These are phyloP conservation scores for Pichia deserticola DNA, from an alignment of 805 yeast species.

Conservation along the genomic window DNA sequence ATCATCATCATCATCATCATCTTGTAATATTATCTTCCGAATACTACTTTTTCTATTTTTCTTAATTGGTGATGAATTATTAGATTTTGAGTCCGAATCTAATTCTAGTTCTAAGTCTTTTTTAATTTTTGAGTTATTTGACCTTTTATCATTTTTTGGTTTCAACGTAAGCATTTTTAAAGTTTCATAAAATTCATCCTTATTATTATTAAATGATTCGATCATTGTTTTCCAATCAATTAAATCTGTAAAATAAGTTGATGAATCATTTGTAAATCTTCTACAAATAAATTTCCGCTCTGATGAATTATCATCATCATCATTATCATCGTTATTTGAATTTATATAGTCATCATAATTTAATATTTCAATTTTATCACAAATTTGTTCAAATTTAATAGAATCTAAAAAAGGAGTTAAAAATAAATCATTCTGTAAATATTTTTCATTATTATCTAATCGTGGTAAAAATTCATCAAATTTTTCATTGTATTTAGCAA, in stretches of 20 bases:
- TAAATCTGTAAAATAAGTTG: conserved; percentile 27
- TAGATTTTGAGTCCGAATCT: no score
- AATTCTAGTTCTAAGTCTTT: no score
- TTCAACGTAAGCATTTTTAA: conserved; percentile 27
- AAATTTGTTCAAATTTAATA: conserved; percentile 35
- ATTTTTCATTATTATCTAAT: conserved; percentile 17
- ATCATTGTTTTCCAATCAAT: conserved; percentile 35
- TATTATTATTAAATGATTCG: conserved; percentile 20
- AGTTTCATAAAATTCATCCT: conserved; percentile 26
- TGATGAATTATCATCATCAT: conserved; percentile 12
- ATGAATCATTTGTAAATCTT: conserved; percentile 34
- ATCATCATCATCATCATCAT: background rate
- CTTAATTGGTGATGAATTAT: background rate
- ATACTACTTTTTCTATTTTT: background rate
- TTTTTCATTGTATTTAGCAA: conserved; percentile 35
- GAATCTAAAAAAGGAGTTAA: conserved; percentile 44
- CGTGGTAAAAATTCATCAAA: conserved; percentile 17
- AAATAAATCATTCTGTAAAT: conserved; percentile 40
- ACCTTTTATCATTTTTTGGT: conserved; percentile 17
- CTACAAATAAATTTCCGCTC: conserved; percentile 29
- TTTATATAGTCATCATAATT: conserved; percentile 27
- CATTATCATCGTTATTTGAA: conserved; percentile 22
- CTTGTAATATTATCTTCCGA: no score
- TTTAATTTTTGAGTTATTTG: background rate
- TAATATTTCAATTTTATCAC: conserved; percentile 38